Percentiles rank a stretch among this genome's conserved stretches.
These are phyloP conservation scores for Neopestalotiopsis rosae DNA, from an alignment of 2,329 filamentous ascomycete species.

Conservation along the genomic window DNA sequence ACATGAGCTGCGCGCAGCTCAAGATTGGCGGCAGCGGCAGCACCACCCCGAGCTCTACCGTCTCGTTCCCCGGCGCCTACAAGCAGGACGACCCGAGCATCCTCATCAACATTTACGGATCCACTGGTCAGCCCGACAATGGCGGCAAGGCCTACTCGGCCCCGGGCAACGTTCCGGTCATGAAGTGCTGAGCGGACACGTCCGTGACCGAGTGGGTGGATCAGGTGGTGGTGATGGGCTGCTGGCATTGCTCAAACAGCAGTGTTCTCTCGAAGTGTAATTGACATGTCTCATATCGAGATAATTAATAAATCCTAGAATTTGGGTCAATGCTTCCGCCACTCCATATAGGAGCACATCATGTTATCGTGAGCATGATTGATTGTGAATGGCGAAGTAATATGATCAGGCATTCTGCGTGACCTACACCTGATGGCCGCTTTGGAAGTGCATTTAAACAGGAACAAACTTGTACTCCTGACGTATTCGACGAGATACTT, in stretches of 20 bases:
- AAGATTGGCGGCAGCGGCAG: conserved; percentile 43
- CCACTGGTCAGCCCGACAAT: conserved; percentile 46
- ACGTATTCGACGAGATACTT: no score
- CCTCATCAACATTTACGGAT: conserved; percentile 52
- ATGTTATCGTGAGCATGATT: not conserved
- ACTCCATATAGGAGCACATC: not conserved
- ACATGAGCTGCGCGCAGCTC: conserved; percentile 50
- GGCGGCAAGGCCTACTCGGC: conserved; percentile 44
- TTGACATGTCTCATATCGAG: not conserved
- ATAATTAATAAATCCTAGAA: not conserved
- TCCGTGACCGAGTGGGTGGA: not conserved
- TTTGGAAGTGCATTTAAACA: no score
- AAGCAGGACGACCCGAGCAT: conserved; percentile 49
- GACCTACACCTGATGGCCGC: no score
- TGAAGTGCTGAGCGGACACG: conserved; percentile 31
- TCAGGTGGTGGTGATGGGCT: not conserved
- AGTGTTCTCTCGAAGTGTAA: not conserved
- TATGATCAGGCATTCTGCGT: no score
- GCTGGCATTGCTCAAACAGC: not conserved
- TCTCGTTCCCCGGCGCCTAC: conserved; percentile 53
- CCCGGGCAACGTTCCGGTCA: conserved; percentile 40
- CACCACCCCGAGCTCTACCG: conserved; percentile 41
- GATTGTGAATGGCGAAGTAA: not conserved
- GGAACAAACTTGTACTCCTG: no score
- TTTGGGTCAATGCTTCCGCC: not conserved